Base-by-base conservation (phyloP, 2,329 filamentous ascomycete genomes). In the Periconia digitata region DNA sequence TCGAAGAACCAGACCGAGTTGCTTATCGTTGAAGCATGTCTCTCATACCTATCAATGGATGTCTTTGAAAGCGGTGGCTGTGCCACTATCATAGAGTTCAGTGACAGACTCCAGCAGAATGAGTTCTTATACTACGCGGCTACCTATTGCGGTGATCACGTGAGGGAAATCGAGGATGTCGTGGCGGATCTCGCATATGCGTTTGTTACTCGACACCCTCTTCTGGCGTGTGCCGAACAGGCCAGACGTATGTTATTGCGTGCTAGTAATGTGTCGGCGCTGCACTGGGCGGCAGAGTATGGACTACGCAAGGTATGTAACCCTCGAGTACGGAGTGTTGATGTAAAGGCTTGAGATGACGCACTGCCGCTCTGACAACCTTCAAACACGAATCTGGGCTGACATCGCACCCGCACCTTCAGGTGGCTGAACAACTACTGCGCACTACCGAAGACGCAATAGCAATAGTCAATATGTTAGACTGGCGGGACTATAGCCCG, bases 41-140 rank as follows among this genome's bases (percentile, higher is more conserved):
- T 70, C n/a, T 59, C 57, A 17, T 70, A 71, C 46, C 50, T 70
- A 7, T 59, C 56, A 7, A 65, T 69, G 40, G 44, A 58, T 27
- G 15, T 35, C 1, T 65, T 69, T 34, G 22, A 32, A 15, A 53
- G 34, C n/a, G 49, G 51, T 10, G 46, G 18, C 23, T 64, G 61
- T 23, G 34, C 37, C 12, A 46, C 22, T 13, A 45, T 57, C 22
- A 21, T 42, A 22, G 54, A 54, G 8, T 61, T 58, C 36, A 42
- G 54, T 22, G 21, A 50, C 7, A 49, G 59, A 41, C 37, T 64
- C 3, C 8, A 40, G 21, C 7, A 53, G 22, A 48, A 59, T 44
- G 36, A 49, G 23, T 60, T 72, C 21, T 46, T 63, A 16, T 48
- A 52, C 23, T 72, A 72, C 45, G 56, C 66, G 8, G 58, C 58